These are phyloP conservation scores for Medicago lupulina DNA, from an alignment of 306 rosid genomes.

Conservation along the genomic window DNA sequence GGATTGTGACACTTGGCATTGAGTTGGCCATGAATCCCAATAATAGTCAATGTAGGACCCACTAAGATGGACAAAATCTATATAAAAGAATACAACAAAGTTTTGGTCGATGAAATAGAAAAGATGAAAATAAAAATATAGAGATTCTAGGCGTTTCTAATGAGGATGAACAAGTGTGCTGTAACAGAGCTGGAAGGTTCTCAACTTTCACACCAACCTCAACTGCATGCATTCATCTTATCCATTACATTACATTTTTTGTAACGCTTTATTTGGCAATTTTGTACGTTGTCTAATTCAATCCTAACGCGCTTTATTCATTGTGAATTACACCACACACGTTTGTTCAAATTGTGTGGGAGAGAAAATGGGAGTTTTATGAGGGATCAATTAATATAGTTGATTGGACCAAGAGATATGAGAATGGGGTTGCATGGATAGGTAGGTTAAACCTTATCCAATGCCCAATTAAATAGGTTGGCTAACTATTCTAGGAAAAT, in stretches of 20 bases:
- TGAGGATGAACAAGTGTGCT: conserved; percentile 32
- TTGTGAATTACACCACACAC: not conserved
- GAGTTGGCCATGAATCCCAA: not conserved
- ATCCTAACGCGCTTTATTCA: not conserved
- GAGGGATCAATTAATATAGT: not conserved
- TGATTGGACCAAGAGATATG: not conserved
- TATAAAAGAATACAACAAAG: not conserved
- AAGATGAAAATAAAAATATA: not conserved
- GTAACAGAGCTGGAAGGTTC: conserved; percentile 47
- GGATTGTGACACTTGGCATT: conserved; percentile 36
- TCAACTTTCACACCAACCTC: conserved; percentile 32
- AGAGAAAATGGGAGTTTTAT: not conserved
- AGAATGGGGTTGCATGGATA: not conserved
- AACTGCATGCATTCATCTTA: conserved; percentile 29
- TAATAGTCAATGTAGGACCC: conserved; percentile 17
- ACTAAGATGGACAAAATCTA: conserved; percentile 13
- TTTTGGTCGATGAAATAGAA: not conserved
- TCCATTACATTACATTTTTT: conserved; percentile 33
- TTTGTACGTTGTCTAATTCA: not conserved
- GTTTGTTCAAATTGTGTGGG: conserved; percentile 6
- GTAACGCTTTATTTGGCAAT: not conserved
- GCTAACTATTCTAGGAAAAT: not conserved
- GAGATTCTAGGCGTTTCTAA: conserved; percentile 29
- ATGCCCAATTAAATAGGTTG: not conserved
- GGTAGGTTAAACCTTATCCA: not conserved